phyloP scores from a whole-genome alignment of 2,329 filamentous ascomycete species.

The Fusarium sp. region DNA sequence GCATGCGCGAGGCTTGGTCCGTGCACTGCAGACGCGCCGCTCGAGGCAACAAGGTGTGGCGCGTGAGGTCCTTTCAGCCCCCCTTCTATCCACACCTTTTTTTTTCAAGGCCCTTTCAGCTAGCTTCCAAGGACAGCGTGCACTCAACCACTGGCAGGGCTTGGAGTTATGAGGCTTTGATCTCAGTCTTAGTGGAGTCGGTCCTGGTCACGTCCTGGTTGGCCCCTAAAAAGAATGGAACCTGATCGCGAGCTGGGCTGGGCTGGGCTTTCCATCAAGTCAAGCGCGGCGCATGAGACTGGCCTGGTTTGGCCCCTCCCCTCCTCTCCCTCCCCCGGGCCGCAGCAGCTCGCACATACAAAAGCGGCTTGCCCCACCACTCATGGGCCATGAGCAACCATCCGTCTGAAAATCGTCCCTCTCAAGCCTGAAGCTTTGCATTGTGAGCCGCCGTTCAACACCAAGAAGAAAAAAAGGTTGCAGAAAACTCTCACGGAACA shows the following conservation, averaged over 20 bases:
- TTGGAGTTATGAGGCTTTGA: conserved; percentile 22
- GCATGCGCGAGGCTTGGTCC: conserved; percentile 29
- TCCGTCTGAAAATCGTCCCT: conserved; percentile 34
- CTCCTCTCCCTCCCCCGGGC: not conserved
- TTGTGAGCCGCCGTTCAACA: conserved; percentile 21
- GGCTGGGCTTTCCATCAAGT: conserved; percentile 8
- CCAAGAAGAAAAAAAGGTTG: conserved; percentile 7
- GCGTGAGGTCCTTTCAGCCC: conserved; percentile 14
- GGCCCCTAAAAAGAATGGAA: conserved; percentile 19
- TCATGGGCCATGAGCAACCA: conserved; percentile 42
- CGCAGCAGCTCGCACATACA: conserved; percentile 36
- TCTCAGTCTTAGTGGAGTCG: conserved; percentile 11
- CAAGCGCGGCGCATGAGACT: conserved; percentile 23
- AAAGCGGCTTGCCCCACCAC: conserved; percentile 48
- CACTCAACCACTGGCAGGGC: conserved; percentile 3
- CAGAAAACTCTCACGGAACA: conserved; percentile 6
- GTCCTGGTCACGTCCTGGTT: not conserved
- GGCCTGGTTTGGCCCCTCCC: not conserved
- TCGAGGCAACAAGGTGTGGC: conserved; percentile 27
- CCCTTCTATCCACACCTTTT: not conserved
- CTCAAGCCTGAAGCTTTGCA: conserved; percentile 3
- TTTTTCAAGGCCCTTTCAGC: not conserved
- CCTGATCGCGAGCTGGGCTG: not conserved
- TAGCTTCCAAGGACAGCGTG: not conserved
- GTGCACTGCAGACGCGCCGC: conserved; percentile 34